A percentile compares a stretch with the other conserved stretches of the same genome.
phyloP scores from a whole-genome alignment of 2,329 filamentous ascomycete genomes.

The Ceratocystis lukuohia region DNA sequence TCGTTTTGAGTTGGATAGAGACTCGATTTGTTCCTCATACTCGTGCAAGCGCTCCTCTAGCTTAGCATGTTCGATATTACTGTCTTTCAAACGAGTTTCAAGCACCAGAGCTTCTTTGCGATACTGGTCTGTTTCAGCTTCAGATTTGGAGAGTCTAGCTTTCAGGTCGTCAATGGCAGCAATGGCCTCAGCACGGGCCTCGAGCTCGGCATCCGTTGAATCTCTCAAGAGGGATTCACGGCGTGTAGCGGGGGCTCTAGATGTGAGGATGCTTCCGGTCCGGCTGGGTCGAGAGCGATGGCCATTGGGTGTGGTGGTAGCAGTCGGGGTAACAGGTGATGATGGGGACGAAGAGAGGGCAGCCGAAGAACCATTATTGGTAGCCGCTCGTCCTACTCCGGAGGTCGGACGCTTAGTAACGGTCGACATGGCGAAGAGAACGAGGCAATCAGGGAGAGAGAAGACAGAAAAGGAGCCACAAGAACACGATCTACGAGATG shows the following conservation, averaged over 20 bases:
- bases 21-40: constrained; percentile 68
- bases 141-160: constrained; percentile 67
- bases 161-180: constrained; percentile 73
- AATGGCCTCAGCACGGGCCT: constrained; percentile 65
- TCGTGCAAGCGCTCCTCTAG: constrained; percentile 83
- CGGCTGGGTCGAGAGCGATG: constrained; percentile 47
- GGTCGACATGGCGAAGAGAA: constrained; percentile 15
- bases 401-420: constrained; percentile 18
- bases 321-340: constrained; percentile 27
- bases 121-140: constrained; percentile 62
- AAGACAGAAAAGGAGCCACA: neutral
- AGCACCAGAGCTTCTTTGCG: constrained; percentile 76
- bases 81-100: constrained; percentile 75
- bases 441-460: neutral
- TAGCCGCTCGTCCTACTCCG: constrained; percentile 15
- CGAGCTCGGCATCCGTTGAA: constrained; percentile 43
- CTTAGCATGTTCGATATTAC: constrained; percentile 66
- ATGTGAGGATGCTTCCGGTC: constrained; percentile 53
- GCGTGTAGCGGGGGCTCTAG: constrained; percentile 55
- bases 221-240: constrained; percentile 36
- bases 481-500: neutral
- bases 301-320: constrained; percentile 25
- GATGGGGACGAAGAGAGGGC: constrained; percentile 26
- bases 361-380: constrained; percentile 32
- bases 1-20: constrained; percentile 69